Evolutionary conservation across 352 stramenopile species (phyloP), one percentile per base, ranked within the genome.

Genomic region (Pythium periplocum): DNA sequence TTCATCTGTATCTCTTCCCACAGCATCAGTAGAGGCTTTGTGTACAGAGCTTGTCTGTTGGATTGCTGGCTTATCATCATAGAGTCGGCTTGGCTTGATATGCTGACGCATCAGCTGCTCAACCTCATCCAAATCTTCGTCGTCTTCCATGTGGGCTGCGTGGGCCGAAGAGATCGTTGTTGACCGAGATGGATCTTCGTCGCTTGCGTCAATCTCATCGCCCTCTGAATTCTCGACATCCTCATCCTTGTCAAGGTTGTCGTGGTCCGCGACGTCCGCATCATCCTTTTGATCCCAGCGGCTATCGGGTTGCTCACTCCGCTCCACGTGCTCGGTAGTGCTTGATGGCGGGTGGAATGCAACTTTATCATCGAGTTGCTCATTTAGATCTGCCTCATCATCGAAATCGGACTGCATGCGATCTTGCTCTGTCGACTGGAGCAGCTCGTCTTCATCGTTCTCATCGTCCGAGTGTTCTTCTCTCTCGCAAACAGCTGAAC

Each of bases 91-190:
- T 51, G 7, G 3, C 38, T 37, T 6, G n/a, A n/a, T 32, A 43
- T 64, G 57, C 30, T 55, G 17, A 8, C 55, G 41, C 41, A 62
- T 11, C 8, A 57, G 34, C 47, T 32, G 9, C 43, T 61, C 60
- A 7, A 45, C 48, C n/a, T 53, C 48, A n/a, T 45, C 17, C 8
- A 11, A n/a, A 33, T 45, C 35, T 30, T 44, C 38, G 8, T 40
- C 43, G 36, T n/a, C 11, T n/a, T 57, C 44, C 6, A 45, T 26
- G 2, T 17, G 9, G 5, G 4, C 36, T 4, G 6, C 37, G 17
- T 45, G 4, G 1, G 38, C 40, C 17, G 38, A 31, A 37, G 37
- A 9, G 5, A 6, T 37, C 31, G 31, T 34, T 6, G 17, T 45
- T 26, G 17, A 26, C 17, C 17, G 17, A 26, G 17, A 26, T 26